Evolutionary conservation across 768 basidiomycete genomes (phyloP).

Genomic region (Collybia sp.): DNA sequence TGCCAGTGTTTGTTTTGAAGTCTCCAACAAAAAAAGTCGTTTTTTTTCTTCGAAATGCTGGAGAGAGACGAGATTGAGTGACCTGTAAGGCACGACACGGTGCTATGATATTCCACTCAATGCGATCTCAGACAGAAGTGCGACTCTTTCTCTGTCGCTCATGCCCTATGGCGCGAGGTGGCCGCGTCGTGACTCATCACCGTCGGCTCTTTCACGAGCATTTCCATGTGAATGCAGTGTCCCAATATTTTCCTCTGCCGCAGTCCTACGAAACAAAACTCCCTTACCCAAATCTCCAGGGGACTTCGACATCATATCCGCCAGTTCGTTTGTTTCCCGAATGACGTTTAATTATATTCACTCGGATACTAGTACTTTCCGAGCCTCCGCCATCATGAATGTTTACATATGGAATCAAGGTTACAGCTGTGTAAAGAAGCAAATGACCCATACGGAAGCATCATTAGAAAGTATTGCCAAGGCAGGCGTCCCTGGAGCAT

Average conservation of each 20-base stretch:
- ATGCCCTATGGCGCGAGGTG: conserved; percentile 24
- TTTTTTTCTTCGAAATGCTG: no score
- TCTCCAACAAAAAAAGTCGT: no score
- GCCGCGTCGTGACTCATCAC: conserved; percentile 22
- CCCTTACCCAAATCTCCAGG: conserved; percentile 10
- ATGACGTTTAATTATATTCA: no score
- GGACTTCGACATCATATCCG: conserved; percentile 9
- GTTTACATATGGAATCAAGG: conserved; percentile 7
- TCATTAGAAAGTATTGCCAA: conserved; percentile 1
- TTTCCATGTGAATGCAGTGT: conserved; percentile 15
- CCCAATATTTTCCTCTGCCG: conserved; percentile 5
- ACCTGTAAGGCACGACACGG: background rate
- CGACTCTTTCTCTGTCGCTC: conserved; percentile 20
- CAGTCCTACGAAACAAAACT: conserved; percentile 18
- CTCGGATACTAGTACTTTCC: background rate
- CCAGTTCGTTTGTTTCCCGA: conserved; percentile 2
- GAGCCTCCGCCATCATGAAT: background rate
- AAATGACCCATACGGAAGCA: conserved; percentile 1
- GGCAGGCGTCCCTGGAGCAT: conserved; percentile 5
- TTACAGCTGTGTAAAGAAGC: background rate
- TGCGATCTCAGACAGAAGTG: conserved; percentile 17
- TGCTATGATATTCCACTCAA: background rate
- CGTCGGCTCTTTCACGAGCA: conserved; percentile 21
- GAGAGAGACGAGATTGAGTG: conserved; percentile 1
- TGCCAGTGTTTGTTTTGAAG: no score